Evolutionary conservation across 805 yeast species (phyloP).

Genomic region (Lipomyces orientalis): DNA sequence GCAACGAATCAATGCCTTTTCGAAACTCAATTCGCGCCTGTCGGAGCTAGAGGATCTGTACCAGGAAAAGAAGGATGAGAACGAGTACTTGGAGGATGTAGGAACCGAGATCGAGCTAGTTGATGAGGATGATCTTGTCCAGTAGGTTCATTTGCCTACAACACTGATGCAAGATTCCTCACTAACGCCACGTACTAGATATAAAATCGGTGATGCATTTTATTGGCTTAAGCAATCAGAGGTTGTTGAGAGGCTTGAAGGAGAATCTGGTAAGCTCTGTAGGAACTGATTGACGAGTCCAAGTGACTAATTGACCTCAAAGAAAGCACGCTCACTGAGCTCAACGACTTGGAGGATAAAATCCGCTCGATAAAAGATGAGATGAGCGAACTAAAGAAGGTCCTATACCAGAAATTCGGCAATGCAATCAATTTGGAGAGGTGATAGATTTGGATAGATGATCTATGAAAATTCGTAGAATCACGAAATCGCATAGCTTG

Average conservation of each 20-base stretch:
- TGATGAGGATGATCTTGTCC: constrained; percentile 58
- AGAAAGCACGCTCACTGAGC: constrained; percentile 54
- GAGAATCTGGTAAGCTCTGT: constrained; percentile 52
- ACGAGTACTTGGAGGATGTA: constrained; percentile 87
- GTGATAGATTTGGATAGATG: constrained; percentile 8
- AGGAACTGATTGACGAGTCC: neutral
- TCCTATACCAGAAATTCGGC: constrained; percentile 89
- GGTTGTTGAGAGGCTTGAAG: constrained; percentile 71
- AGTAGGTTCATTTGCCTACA: constrained; percentile 28
- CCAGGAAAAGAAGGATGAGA: constrained; percentile 62
- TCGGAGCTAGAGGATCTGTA: constrained; percentile 61
- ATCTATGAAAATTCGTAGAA: neutral
- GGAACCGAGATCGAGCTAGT: constrained; percentile 82
- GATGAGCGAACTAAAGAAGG: constrained; percentile 66
- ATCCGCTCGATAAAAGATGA: constrained; percentile 60
- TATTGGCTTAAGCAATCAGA: constrained; percentile 69
- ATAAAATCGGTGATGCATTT: constrained; percentile 81
- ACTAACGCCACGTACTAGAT: constrained; percentile 42
- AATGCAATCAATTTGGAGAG: constrained; percentile 83
- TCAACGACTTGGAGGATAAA: constrained; percentile 54
- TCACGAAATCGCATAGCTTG: neutral
- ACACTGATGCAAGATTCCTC: neutral
- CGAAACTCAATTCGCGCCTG: constrained; percentile 75
- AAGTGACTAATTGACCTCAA: neutral
- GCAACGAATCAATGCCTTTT: constrained; percentile 84